Percentiles rank a stretch among this genome's conserved stretches.
Conservation (phyloP, 75 land plant species). For the Adiantum capillusveneris region DNA sequence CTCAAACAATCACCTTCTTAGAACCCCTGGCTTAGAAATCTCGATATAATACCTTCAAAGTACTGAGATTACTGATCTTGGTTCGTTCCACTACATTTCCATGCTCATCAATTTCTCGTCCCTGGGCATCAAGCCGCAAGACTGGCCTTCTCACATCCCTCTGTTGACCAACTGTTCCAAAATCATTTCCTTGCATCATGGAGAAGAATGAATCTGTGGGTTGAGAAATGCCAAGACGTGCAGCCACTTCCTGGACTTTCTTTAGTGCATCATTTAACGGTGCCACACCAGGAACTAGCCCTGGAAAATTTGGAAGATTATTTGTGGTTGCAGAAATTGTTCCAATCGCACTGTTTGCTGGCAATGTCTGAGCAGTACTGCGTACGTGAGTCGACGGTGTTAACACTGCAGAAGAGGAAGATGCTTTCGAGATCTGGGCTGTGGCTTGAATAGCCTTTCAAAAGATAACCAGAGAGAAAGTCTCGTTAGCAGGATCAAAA, state of each 20-base stretch:
- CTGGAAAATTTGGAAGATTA: not conserved
- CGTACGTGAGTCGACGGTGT: not conserved
- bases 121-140: constrained; percentile 86
- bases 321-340: not conserved
- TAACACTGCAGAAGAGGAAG: constrained; percentile 15
- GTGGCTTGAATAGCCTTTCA: not conserved
- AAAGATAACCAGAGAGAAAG: not conserved
- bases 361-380: constrained; percentile 9
- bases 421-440: not conserved
- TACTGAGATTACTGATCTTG: constrained; percentile 77
- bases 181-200: constrained; percentile 61
- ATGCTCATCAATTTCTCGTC: constrained; percentile 94
- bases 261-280: constrained; percentile 75
- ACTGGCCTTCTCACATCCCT: constrained; percentile 87
- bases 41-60: constrained; percentile 65
- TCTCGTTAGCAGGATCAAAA: too few relatives aligned
- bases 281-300: constrained; percentile 26
- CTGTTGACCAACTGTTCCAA: constrained; percentile 34
- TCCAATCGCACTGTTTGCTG: constrained; percentile 3
- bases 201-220: constrained; percentile 73
- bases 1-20: too few relatives aligned
- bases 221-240: constrained; percentile 83
- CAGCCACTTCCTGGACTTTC: constrained; percentile 84
- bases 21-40: too few relatives aligned
- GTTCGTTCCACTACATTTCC: constrained; percentile 73